These are phyloP conservation scores for Colletotrichum paranaense DNA, from an alignment of 2,329 filamentous ascomycete species.

Conservation along the genomic window DNA sequence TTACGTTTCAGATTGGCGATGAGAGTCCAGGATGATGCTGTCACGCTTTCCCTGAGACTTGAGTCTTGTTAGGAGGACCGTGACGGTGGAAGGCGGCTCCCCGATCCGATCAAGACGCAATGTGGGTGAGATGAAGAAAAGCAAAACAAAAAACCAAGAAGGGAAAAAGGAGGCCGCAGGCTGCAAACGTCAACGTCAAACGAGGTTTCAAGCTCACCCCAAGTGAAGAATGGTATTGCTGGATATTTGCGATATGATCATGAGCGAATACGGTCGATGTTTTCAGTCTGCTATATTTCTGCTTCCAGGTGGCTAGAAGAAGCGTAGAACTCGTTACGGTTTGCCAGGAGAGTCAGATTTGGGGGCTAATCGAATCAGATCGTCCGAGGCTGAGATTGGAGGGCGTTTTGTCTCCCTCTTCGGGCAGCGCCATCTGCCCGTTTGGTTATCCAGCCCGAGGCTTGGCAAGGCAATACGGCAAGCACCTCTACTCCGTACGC, in stretches of 20 bases:
- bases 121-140: constrained; percentile 13
- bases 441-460: constrained; percentile 6
- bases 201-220: constrained; percentile 2
- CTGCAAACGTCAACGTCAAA: constrained; percentile 5
- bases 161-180: not conserved
- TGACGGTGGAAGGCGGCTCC: constrained; percentile 12
- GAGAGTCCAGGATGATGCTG: constrained; percentile 27
- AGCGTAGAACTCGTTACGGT: not conserved
- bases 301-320: not conserved
- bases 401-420: not conserved
- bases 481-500: not conserved
- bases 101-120: constrained; percentile 1
- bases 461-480: constrained; percentile 25
- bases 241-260: not conserved
- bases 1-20: constrained; percentile 32
- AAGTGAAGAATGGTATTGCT: not conserved
- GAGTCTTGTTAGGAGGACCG: constrained; percentile 4
- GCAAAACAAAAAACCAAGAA: not conserved
- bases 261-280: not conserved
- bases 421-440: constrained; percentile 7
- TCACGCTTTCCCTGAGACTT: constrained; percentile 4
- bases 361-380: constrained; percentile 11
- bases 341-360: constrained; percentile 19
- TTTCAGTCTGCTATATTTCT: not conserved
- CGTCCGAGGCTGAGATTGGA: constrained; percentile 8